Evolutionary conservation across 139 green algal species (phyloP).

Genomic region (Coelastrella sp.): DNA sequence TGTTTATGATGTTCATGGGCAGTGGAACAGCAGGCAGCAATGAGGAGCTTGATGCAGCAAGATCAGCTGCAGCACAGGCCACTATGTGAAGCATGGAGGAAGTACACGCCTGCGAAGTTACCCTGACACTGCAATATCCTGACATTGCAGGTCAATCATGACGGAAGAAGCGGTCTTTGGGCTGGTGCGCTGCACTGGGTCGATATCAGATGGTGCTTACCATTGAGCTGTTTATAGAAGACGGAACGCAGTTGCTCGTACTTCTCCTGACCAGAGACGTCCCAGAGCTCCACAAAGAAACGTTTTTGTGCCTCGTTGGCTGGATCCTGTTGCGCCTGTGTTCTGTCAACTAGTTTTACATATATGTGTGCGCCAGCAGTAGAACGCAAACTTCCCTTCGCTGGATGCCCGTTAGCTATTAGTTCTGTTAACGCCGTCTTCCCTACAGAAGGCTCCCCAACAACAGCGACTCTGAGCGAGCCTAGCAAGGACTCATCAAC

Average conservation of each 20-base stretch:
- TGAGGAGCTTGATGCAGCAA: too few species aligned
- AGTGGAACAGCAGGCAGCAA: too few species aligned
- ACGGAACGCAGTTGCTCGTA: conserved; percentile 45
- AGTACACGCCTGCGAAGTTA: too few species aligned
- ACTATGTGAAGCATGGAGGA: too few species aligned
- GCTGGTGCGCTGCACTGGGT: too few species aligned
- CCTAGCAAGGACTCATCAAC: background rate
- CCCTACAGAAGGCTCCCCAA: conserved; percentile 27
- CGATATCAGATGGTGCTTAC: too few species aligned
- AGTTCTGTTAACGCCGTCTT: conserved; percentile 35
- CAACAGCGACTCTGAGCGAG: conserved; percentile 24
- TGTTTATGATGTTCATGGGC: too few species aligned
- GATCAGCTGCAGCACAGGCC: too few species aligned
- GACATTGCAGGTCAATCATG: too few species aligned
- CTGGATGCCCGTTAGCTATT: conserved; percentile 4
- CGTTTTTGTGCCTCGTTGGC: background rate
- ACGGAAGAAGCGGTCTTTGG: too few species aligned
- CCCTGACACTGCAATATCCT: too few species aligned
- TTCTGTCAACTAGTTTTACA: conserved; percentile 24
- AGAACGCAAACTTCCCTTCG: background rate
- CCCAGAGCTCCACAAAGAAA: conserved; percentile 53
- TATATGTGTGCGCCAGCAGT: conserved; percentile 37
- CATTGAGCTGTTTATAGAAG: conserved; percentile 52
- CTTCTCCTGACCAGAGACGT: conserved; percentile 43
- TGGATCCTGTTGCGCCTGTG: background rate